Conservation (phyloP, 2,329 filamentous ascomycete genomes). For the Neopestalotiopsis sp. region DNA sequence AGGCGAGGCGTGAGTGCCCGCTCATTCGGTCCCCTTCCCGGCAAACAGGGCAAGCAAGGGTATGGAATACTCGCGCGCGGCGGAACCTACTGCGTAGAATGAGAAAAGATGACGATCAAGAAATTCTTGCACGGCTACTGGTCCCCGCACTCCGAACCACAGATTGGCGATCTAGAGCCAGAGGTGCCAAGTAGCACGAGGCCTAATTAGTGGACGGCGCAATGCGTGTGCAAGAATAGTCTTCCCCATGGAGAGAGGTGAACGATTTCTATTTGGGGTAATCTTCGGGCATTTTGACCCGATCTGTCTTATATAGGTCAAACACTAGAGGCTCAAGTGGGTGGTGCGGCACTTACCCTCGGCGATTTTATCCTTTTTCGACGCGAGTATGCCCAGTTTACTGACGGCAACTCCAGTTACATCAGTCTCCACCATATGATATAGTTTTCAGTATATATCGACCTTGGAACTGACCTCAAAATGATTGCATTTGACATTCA, state of each 20-base stretch:
- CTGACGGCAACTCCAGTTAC: slow-evolving; percentile 28
- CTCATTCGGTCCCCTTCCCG: neutral
- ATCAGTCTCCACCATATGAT: slow-evolving; percentile 22
- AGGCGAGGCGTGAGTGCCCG: neutral
- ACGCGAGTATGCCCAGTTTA: neutral
- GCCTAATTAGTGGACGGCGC: slow-evolving; percentile 9
- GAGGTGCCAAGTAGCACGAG: slow-evolving; percentile 7
- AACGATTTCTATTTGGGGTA: neutral
- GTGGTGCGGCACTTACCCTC: slow-evolving; percentile 22
- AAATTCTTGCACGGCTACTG: neutral
- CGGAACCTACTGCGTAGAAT: neutral
- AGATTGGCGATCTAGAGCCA: slow-evolving; percentile 1
- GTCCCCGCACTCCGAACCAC: neutral
- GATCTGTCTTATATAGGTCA: slow-evolving; percentile 12
- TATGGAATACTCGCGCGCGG: neutral
- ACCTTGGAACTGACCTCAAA: neutral
- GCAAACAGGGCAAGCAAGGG: neutral
- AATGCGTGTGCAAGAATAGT: slow-evolving; percentile 4
- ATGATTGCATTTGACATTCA: slow-evolving; percentile 3
- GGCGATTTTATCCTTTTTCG: slow-evolving; percentile 36
- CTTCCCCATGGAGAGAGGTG: neutral
- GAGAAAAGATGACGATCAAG: neutral
- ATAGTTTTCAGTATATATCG: slow-evolving; percentile 15
- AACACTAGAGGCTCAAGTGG: slow-evolving; percentile 17
- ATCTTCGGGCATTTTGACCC: slow-evolving; percentile 19